A percentile compares a stretch with the other conserved stretches of the same genome.
Evolutionary conservation across 2,329 filamentous ascomycete species (phyloP).

Genomic region (Colletotrichum euphorbiae): DNA sequence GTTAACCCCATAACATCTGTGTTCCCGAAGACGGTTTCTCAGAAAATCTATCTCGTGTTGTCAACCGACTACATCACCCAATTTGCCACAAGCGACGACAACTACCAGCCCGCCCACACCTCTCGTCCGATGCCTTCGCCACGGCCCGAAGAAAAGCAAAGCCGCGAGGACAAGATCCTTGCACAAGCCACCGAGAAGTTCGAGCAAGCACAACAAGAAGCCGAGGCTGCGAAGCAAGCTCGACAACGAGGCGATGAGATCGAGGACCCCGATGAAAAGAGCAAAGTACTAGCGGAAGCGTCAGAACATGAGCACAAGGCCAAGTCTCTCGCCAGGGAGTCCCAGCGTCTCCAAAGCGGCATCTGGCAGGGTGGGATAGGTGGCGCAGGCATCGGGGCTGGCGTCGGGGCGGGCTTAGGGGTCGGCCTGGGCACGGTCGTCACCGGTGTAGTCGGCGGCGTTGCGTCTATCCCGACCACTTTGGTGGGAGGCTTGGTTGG

Average conservation of each 20-base stretch:
- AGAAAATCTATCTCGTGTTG: too few relatives aligned
- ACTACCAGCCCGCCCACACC: not conserved
- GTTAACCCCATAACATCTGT: too few relatives aligned
- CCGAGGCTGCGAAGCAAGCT: slow-evolving; percentile 9
- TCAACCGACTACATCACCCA: not conserved
- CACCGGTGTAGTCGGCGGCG: slow-evolving; percentile 26
- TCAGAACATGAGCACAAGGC: slow-evolving; percentile 30
- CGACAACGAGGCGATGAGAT: slow-evolving; percentile 19
- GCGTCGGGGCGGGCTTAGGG: slow-evolving; percentile 22
- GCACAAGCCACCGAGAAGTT: slow-evolving; percentile 33
- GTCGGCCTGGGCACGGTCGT: slow-evolving; percentile 30
- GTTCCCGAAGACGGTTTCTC: not conserved
- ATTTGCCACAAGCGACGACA: not conserved
- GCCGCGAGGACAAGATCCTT: slow-evolving; percentile 27
- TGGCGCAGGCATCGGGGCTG: slow-evolving; percentile 33
- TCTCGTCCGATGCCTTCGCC: slow-evolving; percentile 14
- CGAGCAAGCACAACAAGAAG: slow-evolving; percentile 28
- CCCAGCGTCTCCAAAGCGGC: slow-evolving; percentile 32
- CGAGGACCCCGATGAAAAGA: slow-evolving; percentile 31
- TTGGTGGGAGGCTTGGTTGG: slow-evolving; percentile 21
- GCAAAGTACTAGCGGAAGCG: slow-evolving; percentile 30
- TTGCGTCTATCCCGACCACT: slow-evolving; percentile 29
- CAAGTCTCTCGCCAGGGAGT: slow-evolving; percentile 2
- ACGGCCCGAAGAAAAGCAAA: slow-evolving; percentile 26
- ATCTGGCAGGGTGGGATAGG: slow-evolving; percentile 34